Evolutionary conservation across 164 flowering plant species (phyloP).

Genomic region (Stephania japonica): DNA sequence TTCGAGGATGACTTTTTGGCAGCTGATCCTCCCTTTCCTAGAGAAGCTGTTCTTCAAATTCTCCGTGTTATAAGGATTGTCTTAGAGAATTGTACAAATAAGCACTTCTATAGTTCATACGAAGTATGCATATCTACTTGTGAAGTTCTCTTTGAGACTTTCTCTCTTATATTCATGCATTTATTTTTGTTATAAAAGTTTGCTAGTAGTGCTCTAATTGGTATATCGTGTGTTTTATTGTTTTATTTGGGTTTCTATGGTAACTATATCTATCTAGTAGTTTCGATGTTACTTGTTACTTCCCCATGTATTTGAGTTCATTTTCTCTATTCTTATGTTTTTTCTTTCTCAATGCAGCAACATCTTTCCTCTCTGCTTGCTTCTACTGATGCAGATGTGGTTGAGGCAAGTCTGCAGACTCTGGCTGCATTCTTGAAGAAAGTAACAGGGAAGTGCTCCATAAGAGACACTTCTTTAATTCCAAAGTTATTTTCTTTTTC

Average conservation of each 20-base stretch:
- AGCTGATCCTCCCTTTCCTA: conserved; percentile 81
- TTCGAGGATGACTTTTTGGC: conserved; percentile 64
- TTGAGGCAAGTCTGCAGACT: conserved; percentile 85
- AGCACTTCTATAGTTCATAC: conserved; percentile 77
- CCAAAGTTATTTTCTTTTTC: conserved; percentile 77
- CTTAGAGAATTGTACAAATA: conserved; percentile 87
- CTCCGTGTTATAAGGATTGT: conserved; percentile 79
- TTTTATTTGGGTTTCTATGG: not conserved
- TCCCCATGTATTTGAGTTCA: not conserved
- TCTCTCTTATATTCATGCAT: not conserved
- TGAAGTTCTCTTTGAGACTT: conserved; percentile 1
- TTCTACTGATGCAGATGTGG: conserved; percentile 83
- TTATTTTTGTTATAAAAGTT: not conserved
- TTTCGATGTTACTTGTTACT: not conserved
- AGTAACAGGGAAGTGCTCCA: conserved; percentile 60
- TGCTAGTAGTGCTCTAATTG: not conserved
- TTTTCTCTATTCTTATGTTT: conserved; percentile 6
- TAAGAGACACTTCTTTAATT: conserved; percentile 57
- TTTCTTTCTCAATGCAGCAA: conserved; percentile 48
- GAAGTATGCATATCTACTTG: conserved; percentile 45
- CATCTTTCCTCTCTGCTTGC: conserved; percentile 84
- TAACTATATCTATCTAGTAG: too few species aligned
- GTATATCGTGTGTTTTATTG: not conserved
- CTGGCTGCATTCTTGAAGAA: conserved; percentile 83
- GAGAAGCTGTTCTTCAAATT: conserved; percentile 77